A percentile compares a stretch with the other conserved stretches of the same genome.
Evolutionary conservation across 106 monocot genomes (phyloP).

Genomic region (Narthecium ossifragum): DNA sequence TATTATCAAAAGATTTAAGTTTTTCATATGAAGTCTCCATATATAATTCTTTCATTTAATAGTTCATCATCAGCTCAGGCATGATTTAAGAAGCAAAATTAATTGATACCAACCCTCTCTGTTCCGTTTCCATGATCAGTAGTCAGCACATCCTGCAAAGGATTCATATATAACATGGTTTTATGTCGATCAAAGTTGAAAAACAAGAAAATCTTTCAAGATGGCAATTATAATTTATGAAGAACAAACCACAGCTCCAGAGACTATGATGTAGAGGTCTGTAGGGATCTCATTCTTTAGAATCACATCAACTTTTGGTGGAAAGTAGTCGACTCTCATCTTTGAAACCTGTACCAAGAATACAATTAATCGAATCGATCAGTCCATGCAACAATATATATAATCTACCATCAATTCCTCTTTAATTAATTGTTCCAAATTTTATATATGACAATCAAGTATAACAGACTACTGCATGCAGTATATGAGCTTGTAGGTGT

Average conservation of each 20-base stretch:
- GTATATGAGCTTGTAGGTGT: too few relatives aligned
- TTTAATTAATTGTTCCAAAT: too few relatives aligned
- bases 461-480: too few relatives aligned
- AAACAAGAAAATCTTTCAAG: too few relatives aligned
- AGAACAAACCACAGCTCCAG: conserved; percentile 45
- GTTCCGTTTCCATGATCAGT: conserved; percentile 36
- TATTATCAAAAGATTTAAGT: not conserved
- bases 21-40: not conserved
- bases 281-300: conserved; percentile 55
- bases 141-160: conserved; percentile 47
- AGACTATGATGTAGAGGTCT: conserved; percentile 56
- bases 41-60: too few relatives aligned
- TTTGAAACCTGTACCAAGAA: conserved; percentile 45
- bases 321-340: conserved; percentile 61
- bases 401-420: too few relatives aligned
- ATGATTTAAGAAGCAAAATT: not conserved
- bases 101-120: conserved; percentile 36
- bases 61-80: too few relatives aligned
- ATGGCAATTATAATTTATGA: not conserved
- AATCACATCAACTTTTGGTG: conserved; percentile 58
- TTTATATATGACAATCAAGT: too few relatives aligned
- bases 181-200: too few relatives aligned
- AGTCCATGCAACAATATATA: too few relatives aligned
- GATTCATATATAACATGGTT: too few relatives aligned
- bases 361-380: too few relatives aligned